Evolutionary conservation across 2,329 filamentous ascomycete genomes (phyloP).

Genomic region (Stachybotrys chlorohalonatus): DNA sequence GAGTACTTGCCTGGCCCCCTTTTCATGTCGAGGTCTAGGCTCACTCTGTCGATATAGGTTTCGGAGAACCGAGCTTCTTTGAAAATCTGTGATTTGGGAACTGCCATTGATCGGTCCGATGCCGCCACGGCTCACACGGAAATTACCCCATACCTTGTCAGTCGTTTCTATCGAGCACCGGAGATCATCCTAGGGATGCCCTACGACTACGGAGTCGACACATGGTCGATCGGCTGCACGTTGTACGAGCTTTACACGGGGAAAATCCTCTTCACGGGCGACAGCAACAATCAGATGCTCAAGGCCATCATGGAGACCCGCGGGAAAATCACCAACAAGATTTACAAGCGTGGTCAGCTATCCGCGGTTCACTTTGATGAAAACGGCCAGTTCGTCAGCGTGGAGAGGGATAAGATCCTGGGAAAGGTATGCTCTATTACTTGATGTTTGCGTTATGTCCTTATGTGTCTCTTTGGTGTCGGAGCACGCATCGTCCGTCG

Average conservation of each 20-base stretch:
- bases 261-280: slow-evolving; percentile 91
- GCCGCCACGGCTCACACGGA: slow-evolving; percentile 63
- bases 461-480: no score
- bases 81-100: slow-evolving; percentile 94
- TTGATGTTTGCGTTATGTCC: no score
- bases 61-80: slow-evolving; percentile 76
- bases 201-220: slow-evolving; percentile 88
- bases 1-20: slow-evolving; percentile 11
- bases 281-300: slow-evolving; percentile 98
- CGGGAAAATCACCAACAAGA: slow-evolving; percentile 81
- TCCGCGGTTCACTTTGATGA: slow-evolving; percentile 76
- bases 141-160: slow-evolving; percentile 90
- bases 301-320: slow-evolving; percentile 93
- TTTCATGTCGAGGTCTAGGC: background rate
- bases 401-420: slow-evolving; percentile 80
- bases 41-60: slow-evolving; percentile 34
- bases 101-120: slow-evolving; percentile 85
- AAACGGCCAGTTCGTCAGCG: slow-evolving; percentile 70
- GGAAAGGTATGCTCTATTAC: slow-evolving; percentile 52
- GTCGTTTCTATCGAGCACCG: slow-evolving; percentile 92
- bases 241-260: slow-evolving; percentile 95
- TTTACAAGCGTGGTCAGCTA: slow-evolving; percentile 75
- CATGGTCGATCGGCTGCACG: slow-evolving; percentile 97
- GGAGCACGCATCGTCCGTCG: no score
- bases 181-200: slow-evolving; percentile 97